phyloP scores from a whole-genome alignment of 1,139 yeast genomes.

The Yarrowia galli region DNA sequence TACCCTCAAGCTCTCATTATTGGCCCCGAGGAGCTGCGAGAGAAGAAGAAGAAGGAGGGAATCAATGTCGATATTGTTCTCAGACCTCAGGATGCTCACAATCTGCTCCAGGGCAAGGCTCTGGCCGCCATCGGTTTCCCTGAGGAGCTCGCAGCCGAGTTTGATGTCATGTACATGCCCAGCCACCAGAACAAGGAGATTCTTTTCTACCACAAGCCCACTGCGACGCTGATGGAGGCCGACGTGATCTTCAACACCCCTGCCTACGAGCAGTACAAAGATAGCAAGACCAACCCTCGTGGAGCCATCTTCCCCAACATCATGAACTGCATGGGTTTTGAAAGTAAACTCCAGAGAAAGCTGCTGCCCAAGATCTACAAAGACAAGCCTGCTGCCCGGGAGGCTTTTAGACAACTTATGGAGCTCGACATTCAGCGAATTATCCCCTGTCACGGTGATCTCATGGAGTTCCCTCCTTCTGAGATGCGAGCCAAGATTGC shows the following conservation, averaged over 20 bases:
- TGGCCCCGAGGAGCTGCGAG: constrained; percentile 56
- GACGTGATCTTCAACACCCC: constrained; percentile 49
- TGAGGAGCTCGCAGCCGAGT: constrained; percentile 50
- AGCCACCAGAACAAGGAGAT: constrained; percentile 63
- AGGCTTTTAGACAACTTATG: background rate
- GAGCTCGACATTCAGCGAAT: constrained; percentile 18
- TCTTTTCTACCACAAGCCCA: constrained; percentile 57
- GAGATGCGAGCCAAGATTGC: constrained; percentile 14
- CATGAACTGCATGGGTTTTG: constrained; percentile 19
- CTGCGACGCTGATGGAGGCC: constrained; percentile 61
- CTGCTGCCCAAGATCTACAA: constrained; percentile 12
- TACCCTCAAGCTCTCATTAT: constrained; percentile 60
- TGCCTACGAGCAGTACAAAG: constrained; percentile 15
- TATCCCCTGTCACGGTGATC: constrained; percentile 18
- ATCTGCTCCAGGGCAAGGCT: constrained; percentile 39
- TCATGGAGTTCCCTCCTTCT: constrained; percentile 12
- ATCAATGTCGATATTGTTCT: constrained; percentile 54
- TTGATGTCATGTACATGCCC: constrained; percentile 65
- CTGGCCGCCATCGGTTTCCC: constrained; percentile 41
- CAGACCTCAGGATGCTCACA: constrained; percentile 49
- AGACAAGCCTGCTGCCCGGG: constrained; percentile 21
- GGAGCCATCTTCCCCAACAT: constrained; percentile 16
- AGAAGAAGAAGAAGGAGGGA: constrained; percentile 48
- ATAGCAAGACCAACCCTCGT: background rate
- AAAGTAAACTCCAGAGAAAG: background rate